These are phyloP conservation scores for Chromosphaera perkinsii DNA, from an alignment of 208 protist species.

Conservation along the genomic window DNA sequence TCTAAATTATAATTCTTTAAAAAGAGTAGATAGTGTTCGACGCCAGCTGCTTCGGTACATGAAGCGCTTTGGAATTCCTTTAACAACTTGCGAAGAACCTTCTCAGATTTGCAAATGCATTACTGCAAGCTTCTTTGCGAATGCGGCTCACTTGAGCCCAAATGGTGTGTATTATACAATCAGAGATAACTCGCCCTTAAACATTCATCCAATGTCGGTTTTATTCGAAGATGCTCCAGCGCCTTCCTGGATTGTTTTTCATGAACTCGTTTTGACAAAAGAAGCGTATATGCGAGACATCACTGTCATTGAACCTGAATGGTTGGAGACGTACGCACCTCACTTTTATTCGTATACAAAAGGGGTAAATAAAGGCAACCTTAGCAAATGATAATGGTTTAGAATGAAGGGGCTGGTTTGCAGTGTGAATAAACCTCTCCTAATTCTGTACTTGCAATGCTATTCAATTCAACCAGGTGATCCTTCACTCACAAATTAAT, in stretches of 20 bases:
- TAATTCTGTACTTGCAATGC: too few species aligned
- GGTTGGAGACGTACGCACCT: conserved; percentile 45
- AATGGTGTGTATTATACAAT: conserved; percentile 6
- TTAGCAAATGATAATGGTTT: too few species aligned
- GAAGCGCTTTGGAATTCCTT: not conserved
- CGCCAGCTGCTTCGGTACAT: conserved; percentile 12
- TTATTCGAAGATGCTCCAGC: not conserved
- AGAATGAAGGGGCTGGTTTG: too few species aligned
- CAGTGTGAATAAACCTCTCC: too few species aligned
- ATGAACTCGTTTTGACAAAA: conserved; percentile 35
- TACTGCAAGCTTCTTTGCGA: conserved; percentile 30
- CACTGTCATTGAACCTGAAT: conserved; percentile 41
- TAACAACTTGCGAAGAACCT: conserved; percentile 46
- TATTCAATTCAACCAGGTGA: too few species aligned
- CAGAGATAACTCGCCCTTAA: not conserved
- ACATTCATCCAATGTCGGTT: not conserved
- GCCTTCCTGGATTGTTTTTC: not conserved
- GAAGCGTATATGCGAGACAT: conserved; percentile 42
- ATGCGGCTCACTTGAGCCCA: not conserved
- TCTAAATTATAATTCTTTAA: conserved; percentile 2
- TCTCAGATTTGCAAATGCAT: conserved; percentile 64
- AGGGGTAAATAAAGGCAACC: too few species aligned
- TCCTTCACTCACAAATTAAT: too few species aligned
- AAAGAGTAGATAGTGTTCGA: not conserved
- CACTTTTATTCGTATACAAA: too few species aligned